Conservation (phyloP, 768 basidiomycete species). For the Collybiopsis confluens region DNA sequence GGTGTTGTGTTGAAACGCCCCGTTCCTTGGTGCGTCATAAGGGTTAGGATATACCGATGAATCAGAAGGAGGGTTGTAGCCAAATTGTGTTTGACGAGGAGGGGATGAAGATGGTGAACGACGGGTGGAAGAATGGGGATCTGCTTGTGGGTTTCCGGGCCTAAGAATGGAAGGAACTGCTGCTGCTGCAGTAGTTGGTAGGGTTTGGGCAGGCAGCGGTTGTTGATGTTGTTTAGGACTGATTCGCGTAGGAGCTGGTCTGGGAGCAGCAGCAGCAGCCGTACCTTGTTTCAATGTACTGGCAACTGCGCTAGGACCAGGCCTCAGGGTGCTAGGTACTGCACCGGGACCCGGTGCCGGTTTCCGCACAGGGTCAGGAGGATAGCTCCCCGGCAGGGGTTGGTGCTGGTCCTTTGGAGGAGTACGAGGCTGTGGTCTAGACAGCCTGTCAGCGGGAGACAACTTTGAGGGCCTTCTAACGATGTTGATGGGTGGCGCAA, state of each 20-base stretch:
- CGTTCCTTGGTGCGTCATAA: too few relatives aligned
- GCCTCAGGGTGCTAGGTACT: slow-evolving; percentile 5
- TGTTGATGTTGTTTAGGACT: slow-evolving; percentile 4
- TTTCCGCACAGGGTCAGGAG: slow-evolving; percentile 7
- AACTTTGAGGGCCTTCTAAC: slow-evolving; percentile 52
- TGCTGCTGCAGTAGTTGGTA: neutral
- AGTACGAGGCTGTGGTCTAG: slow-evolving; percentile 13
- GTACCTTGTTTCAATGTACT: slow-evolving; percentile 6
- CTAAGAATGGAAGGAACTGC: slow-evolving; percentile 8
- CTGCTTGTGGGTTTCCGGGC: slow-evolving; percentile 6
- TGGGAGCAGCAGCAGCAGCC: slow-evolving; percentile 14
- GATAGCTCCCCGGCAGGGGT: slow-evolving; percentile 6
- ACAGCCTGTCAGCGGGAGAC: slow-evolving; percentile 44
- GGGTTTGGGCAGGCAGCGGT: neutral
- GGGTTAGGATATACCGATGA: neutral
- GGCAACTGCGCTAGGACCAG: neutral
- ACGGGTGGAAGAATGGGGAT: slow-evolving; percentile 3
- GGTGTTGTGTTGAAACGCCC: neutral
- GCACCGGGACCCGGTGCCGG: slow-evolving; percentile 18
- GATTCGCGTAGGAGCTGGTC: slow-evolving; percentile 13
- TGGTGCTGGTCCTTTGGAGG: neutral
- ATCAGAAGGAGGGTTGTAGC: neutral
- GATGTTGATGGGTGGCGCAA: slow-evolving; percentile 24
- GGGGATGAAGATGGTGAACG: neutral
- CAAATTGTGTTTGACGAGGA: neutral